Evolutionary conservation across 2,329 filamentous ascomycete species (phyloP), one percentile per base, ranked within the genome.

Genomic region (Calonectria hongkongensis): DNA sequence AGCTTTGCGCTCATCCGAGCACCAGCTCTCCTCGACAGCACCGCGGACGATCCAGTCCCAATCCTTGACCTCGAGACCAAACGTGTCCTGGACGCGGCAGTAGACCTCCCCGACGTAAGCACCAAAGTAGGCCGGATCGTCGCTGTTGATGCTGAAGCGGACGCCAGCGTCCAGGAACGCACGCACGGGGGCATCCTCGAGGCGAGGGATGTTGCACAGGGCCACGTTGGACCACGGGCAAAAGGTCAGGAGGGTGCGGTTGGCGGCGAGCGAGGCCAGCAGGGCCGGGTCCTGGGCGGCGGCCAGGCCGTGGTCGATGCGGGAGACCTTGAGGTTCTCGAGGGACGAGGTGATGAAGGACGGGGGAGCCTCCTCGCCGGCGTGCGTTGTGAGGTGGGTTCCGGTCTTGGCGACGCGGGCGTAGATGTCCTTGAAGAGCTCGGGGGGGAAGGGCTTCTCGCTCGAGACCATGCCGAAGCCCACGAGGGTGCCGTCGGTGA

Each of bases 81-180:
- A 95, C 0, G 92, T 91, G 50, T 94, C 92, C 82, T 96, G 93
- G 36, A 96, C 92, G 1, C 92, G 92, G 78, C 91, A 93, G 72
- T 81, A 95, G 76, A 95, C 95, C 78, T 94, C 92, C 65, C 94
- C 84, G 66, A 95, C 90, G 82, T 95, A 95, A 0, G 91, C 92
- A 3, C 93, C 93, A 84, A 96, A 95, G 80, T 94, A 94, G 13
- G 92, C 92, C 72, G 93, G 93, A 80, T 94, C 92, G 79, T 95
- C 93, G 76, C 91, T 93, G 83, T 95, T 95, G 81, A 95, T 90
- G 69, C 90, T 93, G 82, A 95, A 94, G 73, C 85, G 87, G 47
- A 95, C 90, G 0, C 92, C 91, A 7, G 85, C 85, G 48, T 93
- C 89, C 25, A 95, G 82, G 76, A 94, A 92, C 66, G 84, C 85